Base-by-base conservation (phyloP, 305 asterid genomes). In the Caryopteris hybrid region DNA sequence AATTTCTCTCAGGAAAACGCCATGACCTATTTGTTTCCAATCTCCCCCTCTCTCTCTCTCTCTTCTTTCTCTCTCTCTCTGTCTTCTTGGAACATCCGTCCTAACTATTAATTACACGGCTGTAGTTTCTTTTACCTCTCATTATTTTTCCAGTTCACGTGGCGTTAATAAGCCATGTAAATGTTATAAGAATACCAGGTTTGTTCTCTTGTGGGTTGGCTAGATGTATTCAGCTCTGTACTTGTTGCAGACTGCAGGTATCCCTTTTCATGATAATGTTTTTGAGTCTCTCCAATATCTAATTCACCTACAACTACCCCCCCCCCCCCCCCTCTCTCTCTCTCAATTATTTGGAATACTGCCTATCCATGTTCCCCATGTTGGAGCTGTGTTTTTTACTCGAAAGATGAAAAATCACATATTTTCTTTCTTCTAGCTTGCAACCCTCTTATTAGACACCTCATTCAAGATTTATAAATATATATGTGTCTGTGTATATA, bases 131-230 rank as follows among this genome's bases (percentile, higher is more conserved):
- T 72, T 12, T 64, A 38, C n/a, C n/a, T n/a, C n/a, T n/a, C n/a
- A n/a, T n/a, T n/a, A 12, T 22, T 16, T 1, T 1, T 63, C 11
- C 31, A 66, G 76, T 79, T 87, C 87, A 85, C 94, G 91, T 84
- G 90, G 72, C 74, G 63, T 47, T 58, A 43, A 21, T 21, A 54
- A 66, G 70, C 9, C 65, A 72, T 67, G 73, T 67, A 66, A 64
- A 38, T 33, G 61, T 59, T 60, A 36, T 55, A 64, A 75, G 66
- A 58, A 69, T 78, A 57, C 68, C 78, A 71, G 59, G 66, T 83
- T 85, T 88, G 85, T 81, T 81, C 79, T 85, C 78, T 76, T 74
- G 50, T 80, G 82, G 41, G 71, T 76, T 81, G 88, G 84, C 73
- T 72, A 67, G 53, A 69, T 78, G 67, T 70, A 70, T 74, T 65